Percentiles rank a stretch among this genome's conserved stretches.
These are phyloP conservation scores for Suhomyces tanzawaensis DNA, from an alignment of 805 yeast species.

Conservation along the genomic window DNA sequence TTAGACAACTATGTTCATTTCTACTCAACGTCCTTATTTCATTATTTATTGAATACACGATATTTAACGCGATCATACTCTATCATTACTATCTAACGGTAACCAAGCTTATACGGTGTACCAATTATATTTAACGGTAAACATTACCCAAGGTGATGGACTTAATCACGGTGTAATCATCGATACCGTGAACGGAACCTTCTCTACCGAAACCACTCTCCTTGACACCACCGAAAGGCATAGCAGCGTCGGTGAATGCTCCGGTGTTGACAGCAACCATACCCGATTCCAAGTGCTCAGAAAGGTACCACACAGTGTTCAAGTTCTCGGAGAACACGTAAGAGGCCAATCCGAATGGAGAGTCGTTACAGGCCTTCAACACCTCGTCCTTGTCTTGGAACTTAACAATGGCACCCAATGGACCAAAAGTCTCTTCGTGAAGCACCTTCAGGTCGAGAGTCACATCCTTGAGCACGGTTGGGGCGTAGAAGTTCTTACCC, in stretches of 20 bases:
- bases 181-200: conserved; percentile 61
- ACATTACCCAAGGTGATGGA: conserved; percentile 50
- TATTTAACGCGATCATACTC: too few species aligned
- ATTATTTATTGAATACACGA: not conserved
- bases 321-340: conserved; percentile 55
- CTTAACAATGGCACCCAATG: conserved; percentile 55
- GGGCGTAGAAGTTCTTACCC: conserved; percentile 54
- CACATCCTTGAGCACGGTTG: conserved; percentile 53
- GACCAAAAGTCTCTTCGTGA: conserved; percentile 65
- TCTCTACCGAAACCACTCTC: conserved; percentile 72
- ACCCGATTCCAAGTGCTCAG: conserved; percentile 60
- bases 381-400: conserved; percentile 56
- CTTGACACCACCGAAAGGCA: conserved; percentile 62
- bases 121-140: conserved; percentile 11
- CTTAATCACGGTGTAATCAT: conserved; percentile 56
- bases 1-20: not conserved
- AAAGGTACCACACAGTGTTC: conserved; percentile 48
- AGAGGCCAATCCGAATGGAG: conserved; percentile 57
- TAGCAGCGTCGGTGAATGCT: conserved; percentile 51
- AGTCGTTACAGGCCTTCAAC: conserved; percentile 51
- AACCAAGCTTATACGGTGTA: not conserved
- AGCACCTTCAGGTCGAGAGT: conserved; percentile 49
- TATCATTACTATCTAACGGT: too few species aligned
- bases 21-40: not conserved
- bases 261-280: conserved; percentile 66